Conservation (phyloP, 2,329 filamentous ascomycete species). For the Claviceps arundinis region DNA sequence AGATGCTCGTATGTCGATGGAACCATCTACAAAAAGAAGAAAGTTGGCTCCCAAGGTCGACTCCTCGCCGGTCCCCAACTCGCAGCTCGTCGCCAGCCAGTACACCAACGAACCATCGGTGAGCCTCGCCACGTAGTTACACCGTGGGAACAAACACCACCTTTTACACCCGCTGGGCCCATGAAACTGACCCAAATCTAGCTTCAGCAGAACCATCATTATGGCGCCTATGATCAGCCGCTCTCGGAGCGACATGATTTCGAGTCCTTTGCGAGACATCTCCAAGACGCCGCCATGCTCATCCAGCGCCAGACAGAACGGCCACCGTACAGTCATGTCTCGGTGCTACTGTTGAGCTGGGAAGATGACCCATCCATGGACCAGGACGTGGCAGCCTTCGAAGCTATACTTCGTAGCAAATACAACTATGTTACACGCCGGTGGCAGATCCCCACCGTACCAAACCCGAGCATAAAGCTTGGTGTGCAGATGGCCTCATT, state of each 20-base stretch:
- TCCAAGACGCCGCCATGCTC: conserved; percentile 55
- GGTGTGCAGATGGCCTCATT: conserved; percentile 47
- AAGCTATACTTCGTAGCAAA: conserved; percentile 43
- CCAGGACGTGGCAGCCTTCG: conserved; percentile 39
- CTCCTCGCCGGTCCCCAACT: conserved; percentile 18
- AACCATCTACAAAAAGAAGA: conserved; percentile 29
- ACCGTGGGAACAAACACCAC: neutral
- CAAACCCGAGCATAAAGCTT: conserved; percentile 48
- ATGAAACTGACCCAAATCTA: conserved; percentile 1
- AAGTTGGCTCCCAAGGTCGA: conserved; percentile 30
- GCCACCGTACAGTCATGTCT: conserved; percentile 43
- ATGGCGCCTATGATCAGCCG: conserved; percentile 27
- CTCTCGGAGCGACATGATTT: conserved; percentile 44
- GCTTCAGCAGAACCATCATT: conserved; percentile 16
- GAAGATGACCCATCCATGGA: conserved; percentile 44
- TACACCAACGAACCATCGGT: conserved; percentile 5
- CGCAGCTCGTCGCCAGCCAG: conserved; percentile 12
- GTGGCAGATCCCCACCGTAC: conserved; percentile 46
- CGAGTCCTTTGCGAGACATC: conserved; percentile 52
- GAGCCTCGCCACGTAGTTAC: neutral
- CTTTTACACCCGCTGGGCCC: neutral
- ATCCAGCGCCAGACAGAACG: conserved; percentile 50
- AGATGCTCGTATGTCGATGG: conserved; percentile 19
- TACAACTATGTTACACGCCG: conserved; percentile 48
- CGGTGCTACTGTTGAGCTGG: conserved; percentile 48